Base-by-base conservation (phyloP, 257 asterid species). In the Thymus mandschuricus region DNA sequence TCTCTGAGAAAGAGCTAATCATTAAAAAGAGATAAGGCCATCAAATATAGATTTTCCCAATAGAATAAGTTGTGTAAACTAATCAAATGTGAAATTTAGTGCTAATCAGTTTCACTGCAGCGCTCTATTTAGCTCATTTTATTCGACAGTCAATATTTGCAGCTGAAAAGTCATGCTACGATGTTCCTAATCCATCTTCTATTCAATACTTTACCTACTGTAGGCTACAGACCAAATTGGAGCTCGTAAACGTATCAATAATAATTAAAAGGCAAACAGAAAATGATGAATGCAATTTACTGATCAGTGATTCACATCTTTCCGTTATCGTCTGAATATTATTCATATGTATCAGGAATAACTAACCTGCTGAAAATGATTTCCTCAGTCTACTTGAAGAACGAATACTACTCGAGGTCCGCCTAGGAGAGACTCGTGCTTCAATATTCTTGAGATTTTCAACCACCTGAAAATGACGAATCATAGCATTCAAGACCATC, bases 351-450 rank as follows among this genome's bases (percentile, higher is more conserved):
- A 51, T 28, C 31, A 49, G 49, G 55, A 60, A 46, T 52, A 66
- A 72, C 83, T 71, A 60, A 90, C 96, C 96, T 70, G 81, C 71
- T 58, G 85, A 59, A 73, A 78, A 68, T 70, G 81, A 75, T 41
- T 71, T 76, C 82, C 80, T 71, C 67, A 63, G 74, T 60, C 52
- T 78, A 43, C 70, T 58, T 35, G 70, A 75, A 80, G 45, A 62
- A 56, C 63, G 73, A 31, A 59, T 60, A 76, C 76, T 66, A 61
- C 45, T 46, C 8, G 80, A 46, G 48, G 69, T 60, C 70, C 76
- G 83, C 27, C 49, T 69, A 8, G 69, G 72, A 61, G 86, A 64
- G 73, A 68, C 31, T 13, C 58, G 75, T 30, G 81, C 76, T 78
- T 83, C 84, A 10, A 79, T 81, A 31, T 71, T 68, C 71, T 70